phyloP scores from a whole-genome alignment of 2,329 filamentous ascomycete genomes.

The Tolypocladium inflatum region DNA sequence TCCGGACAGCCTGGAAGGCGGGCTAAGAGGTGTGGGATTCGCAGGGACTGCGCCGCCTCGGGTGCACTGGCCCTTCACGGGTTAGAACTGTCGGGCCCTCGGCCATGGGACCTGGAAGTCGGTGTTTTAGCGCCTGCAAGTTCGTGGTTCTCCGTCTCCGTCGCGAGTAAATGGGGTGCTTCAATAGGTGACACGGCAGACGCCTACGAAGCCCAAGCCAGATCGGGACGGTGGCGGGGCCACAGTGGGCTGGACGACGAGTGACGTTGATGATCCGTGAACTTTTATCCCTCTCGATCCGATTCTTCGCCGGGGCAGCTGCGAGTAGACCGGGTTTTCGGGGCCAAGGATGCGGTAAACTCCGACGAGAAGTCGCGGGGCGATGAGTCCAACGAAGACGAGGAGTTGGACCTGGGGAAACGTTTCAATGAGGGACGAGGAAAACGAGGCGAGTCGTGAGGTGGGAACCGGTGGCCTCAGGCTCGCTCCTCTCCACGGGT shows the following conservation, averaged over 20 bases:
- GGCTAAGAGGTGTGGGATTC: background rate
- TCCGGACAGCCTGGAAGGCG: background rate
- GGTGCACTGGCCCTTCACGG: background rate
- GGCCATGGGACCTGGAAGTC: constrained; percentile 2
- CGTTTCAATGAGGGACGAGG: background rate
- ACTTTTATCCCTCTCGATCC: background rate
- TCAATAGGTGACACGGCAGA: background rate
- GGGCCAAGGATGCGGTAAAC: background rate
- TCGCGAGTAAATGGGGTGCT: background rate
- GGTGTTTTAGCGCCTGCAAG: background rate
- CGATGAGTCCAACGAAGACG: background rate
- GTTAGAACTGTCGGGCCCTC: constrained; percentile 1
- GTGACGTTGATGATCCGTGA: background rate
- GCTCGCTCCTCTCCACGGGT: too few species aligned
- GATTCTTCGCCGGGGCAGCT: background rate
- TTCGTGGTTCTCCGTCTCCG: background rate
- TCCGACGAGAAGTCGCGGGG: background rate
- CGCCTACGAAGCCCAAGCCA: background rate
- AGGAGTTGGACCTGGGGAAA: background rate
- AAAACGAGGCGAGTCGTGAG: too few species aligned
- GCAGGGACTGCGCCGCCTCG: background rate
- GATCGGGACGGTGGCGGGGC: background rate
- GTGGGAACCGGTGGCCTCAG: too few species aligned
- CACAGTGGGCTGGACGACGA: background rate
- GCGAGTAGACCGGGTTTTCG: background rate